Conservation (phyloP, 129 eudicot genomes). For the Gnaphalium uliginosum region DNA sequence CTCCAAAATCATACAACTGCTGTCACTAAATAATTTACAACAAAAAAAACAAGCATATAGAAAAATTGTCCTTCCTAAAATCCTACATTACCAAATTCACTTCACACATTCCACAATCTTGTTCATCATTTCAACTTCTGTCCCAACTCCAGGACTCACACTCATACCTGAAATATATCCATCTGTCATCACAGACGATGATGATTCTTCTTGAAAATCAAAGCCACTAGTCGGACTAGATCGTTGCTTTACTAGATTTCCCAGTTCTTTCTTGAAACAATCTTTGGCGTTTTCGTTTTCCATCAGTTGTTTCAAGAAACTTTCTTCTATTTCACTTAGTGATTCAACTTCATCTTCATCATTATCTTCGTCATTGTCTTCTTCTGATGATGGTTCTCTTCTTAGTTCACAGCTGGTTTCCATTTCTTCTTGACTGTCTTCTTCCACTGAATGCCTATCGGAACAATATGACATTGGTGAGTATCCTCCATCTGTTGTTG, state of each 20-base stretch:
- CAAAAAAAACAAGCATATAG: neutral
- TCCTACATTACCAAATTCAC: conserved; percentile 1
- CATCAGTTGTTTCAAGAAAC: conserved; percentile 59
- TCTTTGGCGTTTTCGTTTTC: conserved; percentile 61
- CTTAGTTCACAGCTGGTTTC: conserved; percentile 74
- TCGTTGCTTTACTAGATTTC: conserved; percentile 42
- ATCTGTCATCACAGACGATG: conserved; percentile 39
- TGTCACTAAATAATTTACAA: conserved; percentile 31
- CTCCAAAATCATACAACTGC: conserved; percentile 18
- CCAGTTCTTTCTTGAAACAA: conserved; percentile 54
- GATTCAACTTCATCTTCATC: conserved; percentile 54
- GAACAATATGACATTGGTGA: conserved; percentile 69
- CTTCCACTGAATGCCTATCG: conserved; percentile 46
- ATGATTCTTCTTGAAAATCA: conserved; percentile 47
- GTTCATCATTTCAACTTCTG: conserved; percentile 43
- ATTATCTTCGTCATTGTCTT: conserved; percentile 29
- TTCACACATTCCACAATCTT: conserved; percentile 40
- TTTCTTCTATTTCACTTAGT: conserved; percentile 69
- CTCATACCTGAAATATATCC: conserved; percentile 47
- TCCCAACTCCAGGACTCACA: conserved; percentile 30
- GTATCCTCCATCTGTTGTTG: conserved; percentile 39
- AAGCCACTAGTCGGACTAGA: conserved; percentile 42
- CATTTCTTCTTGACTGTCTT: conserved; percentile 78
- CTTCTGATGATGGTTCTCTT: conserved; percentile 35
- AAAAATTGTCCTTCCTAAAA: neutral